phyloP scores from a whole-genome alignment of 805 yeast genomes.

The Nakazawaea sp. region DNA sequence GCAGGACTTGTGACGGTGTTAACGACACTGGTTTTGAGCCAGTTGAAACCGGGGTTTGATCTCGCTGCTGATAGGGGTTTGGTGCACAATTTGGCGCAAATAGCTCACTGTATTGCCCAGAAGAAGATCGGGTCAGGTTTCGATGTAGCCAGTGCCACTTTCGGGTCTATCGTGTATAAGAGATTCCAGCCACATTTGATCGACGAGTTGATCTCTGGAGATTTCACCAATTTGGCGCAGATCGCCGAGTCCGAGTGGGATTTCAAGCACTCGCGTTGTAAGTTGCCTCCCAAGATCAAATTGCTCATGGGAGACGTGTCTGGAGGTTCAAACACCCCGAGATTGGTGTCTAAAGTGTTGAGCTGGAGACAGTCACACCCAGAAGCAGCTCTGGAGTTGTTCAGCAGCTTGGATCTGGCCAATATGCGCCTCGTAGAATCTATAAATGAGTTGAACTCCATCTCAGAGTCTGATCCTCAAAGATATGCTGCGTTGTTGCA shows the following conservation, averaged over 20 bases:
- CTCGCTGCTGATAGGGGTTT: constrained; percentile 17
- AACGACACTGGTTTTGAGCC: constrained; percentile 58
- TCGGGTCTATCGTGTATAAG: constrained; percentile 78
- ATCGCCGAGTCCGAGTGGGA: constrained; percentile 51
- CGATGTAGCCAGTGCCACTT: constrained; percentile 94
- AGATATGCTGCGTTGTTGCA: constrained; percentile 26
- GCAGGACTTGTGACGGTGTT: constrained; percentile 87
- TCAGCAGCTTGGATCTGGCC: constrained; percentile 46
- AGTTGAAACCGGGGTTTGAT: constrained; percentile 24
- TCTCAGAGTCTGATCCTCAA: constrained; percentile 23
- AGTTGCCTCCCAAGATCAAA: constrained; percentile 61
- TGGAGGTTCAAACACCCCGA: constrained; percentile 93
- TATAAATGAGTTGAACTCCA: constrained; percentile 31
- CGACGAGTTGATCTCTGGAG: constrained; percentile 27
- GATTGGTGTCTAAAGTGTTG: constrained; percentile 69
- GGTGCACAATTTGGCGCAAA: constrained; percentile 83
- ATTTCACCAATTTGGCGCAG: constrained; percentile 22
- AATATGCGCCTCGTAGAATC: constrained; percentile 51
- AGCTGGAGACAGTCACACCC: constrained; percentile 58
- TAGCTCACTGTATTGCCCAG: constrained; percentile 91
- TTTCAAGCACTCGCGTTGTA: constrained; percentile 43
- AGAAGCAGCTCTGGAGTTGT: constrained; percentile 43
- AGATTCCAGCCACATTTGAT: constrained; percentile 61
- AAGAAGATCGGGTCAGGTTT: constrained; percentile 95
- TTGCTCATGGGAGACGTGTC: constrained; percentile 89